Conservation (phyloP, 441 rosid genomes). For the Dalechampia spathulata region DNA sequence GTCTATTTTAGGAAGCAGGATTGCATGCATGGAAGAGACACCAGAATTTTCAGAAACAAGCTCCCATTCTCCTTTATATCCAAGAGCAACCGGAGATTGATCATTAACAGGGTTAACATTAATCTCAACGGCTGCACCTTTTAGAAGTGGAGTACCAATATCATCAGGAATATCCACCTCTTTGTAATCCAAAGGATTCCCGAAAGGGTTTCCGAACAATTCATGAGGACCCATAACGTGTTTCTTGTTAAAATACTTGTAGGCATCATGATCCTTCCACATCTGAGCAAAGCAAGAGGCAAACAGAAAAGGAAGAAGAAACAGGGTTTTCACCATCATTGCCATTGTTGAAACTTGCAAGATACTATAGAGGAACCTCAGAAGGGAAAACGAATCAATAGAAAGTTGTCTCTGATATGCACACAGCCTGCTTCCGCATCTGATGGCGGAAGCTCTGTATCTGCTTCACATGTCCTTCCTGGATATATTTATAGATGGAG, state of each 20-base stretch:
- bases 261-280: background rate
- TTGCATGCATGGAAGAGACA: slow-evolving; percentile 72
- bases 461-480: background rate
- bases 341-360: background rate
- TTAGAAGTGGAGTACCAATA: background rate
- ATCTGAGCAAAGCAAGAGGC: background rate
- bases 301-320: slow-evolving; percentile 9
- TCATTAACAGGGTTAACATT: too few relatives aligned
- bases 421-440: background rate
- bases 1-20: slow-evolving; percentile 50
- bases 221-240: slow-evolving; percentile 21
- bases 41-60: slow-evolving; percentile 44
- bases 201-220: slow-evolving; percentile 24
- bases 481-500: background rate
- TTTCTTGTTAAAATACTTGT: background rate
- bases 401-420: background rate
- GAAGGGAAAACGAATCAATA: too few relatives aligned
- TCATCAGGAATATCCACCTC: slow-evolving; percentile 1
- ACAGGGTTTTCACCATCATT: background rate
- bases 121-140: background rate
- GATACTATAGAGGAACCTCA: too few relatives aligned
- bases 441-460: background rate
- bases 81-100: background rate
- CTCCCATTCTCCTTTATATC: slow-evolving; percentile 40
- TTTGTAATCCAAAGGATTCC: slow-evolving; percentile 18